Conservation (phyloP, 2,329 filamentous ascomycete species). For the Colletotrichum simmondsii region DNA sequence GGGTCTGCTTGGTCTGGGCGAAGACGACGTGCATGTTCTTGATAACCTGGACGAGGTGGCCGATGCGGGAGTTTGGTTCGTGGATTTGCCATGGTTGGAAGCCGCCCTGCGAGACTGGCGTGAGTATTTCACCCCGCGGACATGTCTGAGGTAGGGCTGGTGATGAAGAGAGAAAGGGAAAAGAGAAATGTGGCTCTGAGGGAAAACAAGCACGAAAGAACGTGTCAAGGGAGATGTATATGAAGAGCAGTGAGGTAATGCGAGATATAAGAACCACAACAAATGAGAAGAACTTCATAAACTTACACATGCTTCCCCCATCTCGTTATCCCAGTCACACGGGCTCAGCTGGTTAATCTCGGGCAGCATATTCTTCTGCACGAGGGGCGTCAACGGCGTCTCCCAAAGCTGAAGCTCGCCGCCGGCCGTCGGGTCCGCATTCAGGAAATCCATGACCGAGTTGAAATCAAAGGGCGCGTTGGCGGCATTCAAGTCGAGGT, state of each 20-base stretch:
- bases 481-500: slow-evolving; percentile 27
- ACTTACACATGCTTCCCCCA: slow-evolving; percentile 14
- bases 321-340: slow-evolving; percentile 9
- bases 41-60: slow-evolving; percentile 46
- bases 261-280: not conserved
- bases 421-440: slow-evolving; percentile 21
- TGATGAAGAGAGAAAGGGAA: not conserved
- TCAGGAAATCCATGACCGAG: slow-evolving; percentile 33
- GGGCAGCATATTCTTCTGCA: slow-evolving; percentile 15
- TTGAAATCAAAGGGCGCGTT: slow-evolving; percentile 45
- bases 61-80: slow-evolving; percentile 47
- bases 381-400: slow-evolving; percentile 16
- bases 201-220: not conserved
- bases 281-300: not conserved
- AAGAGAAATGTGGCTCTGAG: not conserved
- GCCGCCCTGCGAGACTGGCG: not conserved
- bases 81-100: slow-evolving; percentile 43
- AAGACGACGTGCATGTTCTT: slow-evolving; percentile 47
- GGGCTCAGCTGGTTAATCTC: slow-evolving; percentile 2
- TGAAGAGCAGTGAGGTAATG: not conserved
- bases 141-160: not conserved
- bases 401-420: slow-evolving; percentile 32
- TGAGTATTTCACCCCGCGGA: not conserved
- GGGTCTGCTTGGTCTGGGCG: slow-evolving; percentile 48
- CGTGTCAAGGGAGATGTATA: not conserved